phyloP scores from a whole-genome alignment of 331 rosid species.

The Acacia pycnantha region DNA sequence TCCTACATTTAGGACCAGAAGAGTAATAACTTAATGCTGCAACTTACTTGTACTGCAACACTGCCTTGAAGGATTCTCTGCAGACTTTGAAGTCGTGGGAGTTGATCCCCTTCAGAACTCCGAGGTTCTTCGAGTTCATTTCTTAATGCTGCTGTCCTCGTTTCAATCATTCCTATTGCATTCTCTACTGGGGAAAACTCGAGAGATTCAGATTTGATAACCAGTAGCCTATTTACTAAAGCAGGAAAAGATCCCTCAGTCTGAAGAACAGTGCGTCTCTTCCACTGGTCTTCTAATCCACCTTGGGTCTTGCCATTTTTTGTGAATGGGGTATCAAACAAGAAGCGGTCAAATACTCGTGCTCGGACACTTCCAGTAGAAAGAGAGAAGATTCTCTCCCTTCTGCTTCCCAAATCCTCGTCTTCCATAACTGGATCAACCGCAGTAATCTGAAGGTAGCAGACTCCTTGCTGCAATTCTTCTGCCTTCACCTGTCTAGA shows the following conservation, averaged over 20 bases:
- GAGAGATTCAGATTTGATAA: constrained; percentile 84
- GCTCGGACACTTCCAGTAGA: constrained; percentile 95
- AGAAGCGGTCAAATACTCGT: constrained; percentile 92
- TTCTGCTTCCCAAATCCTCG: constrained; percentile 94
- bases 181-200: constrained; percentile 98
- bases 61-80: constrained; percentile 99
- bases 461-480: constrained; percentile 92
- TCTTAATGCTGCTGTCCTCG: constrained; percentile 92
- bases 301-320: constrained; percentile 97
- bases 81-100: constrained; percentile 94
- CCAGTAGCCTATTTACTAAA: constrained; percentile 82
- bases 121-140: constrained; percentile 99
- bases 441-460: constrained; percentile 95
- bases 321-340: constrained; percentile 96
- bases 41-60: constrained; percentile 90
- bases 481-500: constrained; percentile 98
- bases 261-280: constrained; percentile 92
- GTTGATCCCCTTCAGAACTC: constrained; percentile 97
- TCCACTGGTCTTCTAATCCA: constrained; percentile 98
- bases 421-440: constrained; percentile 98
- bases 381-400: constrained; percentile 90
- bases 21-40: constrained; percentile 1
- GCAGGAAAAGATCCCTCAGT: constrained; percentile 97
- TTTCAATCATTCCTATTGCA: constrained; percentile 99
- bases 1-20: too few relatives aligned